These are phyloP conservation scores for Phytophthora kernoviae DNA, from an alignment of 352 stramenopile species.

Conservation along the genomic window DNA sequence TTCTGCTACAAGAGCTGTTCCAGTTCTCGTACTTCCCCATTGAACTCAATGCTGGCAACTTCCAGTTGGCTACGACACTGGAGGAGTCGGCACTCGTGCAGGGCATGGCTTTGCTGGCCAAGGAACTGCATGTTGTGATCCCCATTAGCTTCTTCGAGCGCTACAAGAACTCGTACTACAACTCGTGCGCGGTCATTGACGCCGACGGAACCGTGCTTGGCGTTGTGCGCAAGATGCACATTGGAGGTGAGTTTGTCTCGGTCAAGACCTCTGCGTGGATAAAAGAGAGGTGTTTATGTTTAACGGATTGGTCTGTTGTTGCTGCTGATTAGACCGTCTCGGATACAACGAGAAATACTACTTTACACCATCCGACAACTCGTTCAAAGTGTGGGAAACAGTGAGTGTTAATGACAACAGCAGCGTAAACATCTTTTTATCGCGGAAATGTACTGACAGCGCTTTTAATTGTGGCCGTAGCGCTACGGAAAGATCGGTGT, in stretches of 20 bases:
- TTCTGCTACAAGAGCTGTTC: slow-evolving; percentile 93
- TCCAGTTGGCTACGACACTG: slow-evolving; percentile 85
- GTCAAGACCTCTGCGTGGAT: background rate
- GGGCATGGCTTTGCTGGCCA: slow-evolving; percentile 87
- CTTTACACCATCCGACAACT: slow-evolving; percentile 90
- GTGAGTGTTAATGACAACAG: slow-evolving; percentile 26
- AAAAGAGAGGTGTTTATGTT: background rate
- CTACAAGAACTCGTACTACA: slow-evolving; percentile 92
- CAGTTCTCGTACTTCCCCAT: slow-evolving; percentile 93
- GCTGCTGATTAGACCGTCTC: slow-evolving; percentile 65
- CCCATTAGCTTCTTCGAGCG: slow-evolving; percentile 94
- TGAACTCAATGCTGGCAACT: slow-evolving; percentile 88
- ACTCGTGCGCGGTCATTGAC: slow-evolving; percentile 92
- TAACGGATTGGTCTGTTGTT: background rate
- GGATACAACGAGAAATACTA: slow-evolving; percentile 94
- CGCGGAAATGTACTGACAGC: background rate
- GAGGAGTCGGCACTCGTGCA: slow-evolving; percentile 86
- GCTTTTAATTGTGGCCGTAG: slow-evolving; percentile 29
- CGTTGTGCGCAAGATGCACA: slow-evolving; percentile 91
- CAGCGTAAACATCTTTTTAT: background rate
- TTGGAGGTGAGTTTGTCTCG: slow-evolving; percentile 62
- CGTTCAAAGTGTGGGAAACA: slow-evolving; percentile 91
- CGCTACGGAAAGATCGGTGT: slow-evolving; percentile 89
- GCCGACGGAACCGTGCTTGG: slow-evolving; percentile 86
- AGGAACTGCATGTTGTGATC: slow-evolving; percentile 91